These are phyloP conservation scores for Catharanthus roseus DNA, from an alignment of 257 asterid genomes.

Conservation along the genomic window DNA sequence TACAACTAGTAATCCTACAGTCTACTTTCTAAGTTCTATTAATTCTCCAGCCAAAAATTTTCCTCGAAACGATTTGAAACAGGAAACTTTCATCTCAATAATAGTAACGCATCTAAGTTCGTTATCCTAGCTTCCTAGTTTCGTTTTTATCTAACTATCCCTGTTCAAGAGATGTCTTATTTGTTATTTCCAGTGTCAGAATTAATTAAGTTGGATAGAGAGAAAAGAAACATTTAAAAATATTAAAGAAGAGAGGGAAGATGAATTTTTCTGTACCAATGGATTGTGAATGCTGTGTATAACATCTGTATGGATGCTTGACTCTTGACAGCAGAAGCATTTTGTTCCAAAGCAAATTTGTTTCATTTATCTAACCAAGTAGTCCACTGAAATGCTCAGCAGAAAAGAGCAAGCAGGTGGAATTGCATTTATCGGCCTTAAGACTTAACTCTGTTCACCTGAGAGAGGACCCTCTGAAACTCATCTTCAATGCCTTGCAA, in stretches of 20 bases:
- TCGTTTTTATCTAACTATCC: not conserved
- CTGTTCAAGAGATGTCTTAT: slow-evolving; percentile 2
- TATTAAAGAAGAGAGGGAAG: slow-evolving; percentile 21
- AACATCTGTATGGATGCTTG: slow-evolving; percentile 34
- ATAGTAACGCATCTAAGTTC: slow-evolving; percentile 1
- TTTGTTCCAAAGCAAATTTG: slow-evolving; percentile 12
- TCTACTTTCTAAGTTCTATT: not conserved
- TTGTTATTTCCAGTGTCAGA: not conserved
- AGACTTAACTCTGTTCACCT: slow-evolving; percentile 36
- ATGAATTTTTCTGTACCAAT: slow-evolving; percentile 35
- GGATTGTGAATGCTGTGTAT: slow-evolving; percentile 33
- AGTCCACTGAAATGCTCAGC: slow-evolving; percentile 5
- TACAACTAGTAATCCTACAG: slow-evolving; percentile 1
- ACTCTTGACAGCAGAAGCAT: slow-evolving; percentile 9
- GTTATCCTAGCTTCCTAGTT: not conserved
- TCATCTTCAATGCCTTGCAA: slow-evolving; percentile 59
- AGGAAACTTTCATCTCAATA: slow-evolving; percentile 2
- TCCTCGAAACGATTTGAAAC: slow-evolving; percentile 3
- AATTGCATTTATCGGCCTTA: slow-evolving; percentile 8
- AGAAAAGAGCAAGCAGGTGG: not conserved
- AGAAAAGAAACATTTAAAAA: slow-evolving; percentile 2
- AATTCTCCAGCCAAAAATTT: not conserved
- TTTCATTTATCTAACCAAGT: slow-evolving; percentile 6
- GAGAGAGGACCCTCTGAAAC: slow-evolving; percentile 53
- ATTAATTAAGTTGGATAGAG: not conserved